These are phyloP conservation scores for Mallotus nudiflorus DNA, from an alignment of 345 rosid genomes.

Conservation along the genomic window DNA sequence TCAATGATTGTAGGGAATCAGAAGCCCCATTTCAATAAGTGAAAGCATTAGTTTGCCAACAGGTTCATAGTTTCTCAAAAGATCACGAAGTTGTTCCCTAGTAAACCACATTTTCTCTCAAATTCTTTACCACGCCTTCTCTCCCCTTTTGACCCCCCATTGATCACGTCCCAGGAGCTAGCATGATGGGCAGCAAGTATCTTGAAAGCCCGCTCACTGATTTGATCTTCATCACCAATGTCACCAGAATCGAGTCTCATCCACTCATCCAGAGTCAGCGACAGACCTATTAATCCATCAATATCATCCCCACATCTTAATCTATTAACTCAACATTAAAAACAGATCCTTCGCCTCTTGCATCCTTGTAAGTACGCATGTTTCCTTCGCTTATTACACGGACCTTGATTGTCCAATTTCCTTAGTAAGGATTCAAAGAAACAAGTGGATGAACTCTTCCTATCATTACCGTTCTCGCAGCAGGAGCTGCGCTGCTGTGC, in stretches of 20 bases:
- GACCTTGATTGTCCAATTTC: slow-evolving; percentile 92
- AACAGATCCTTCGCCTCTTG: slow-evolving; percentile 92
- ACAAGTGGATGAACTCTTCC: slow-evolving; percentile 90
- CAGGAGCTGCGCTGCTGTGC: slow-evolving; percentile 72
- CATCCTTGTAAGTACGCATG: slow-evolving; percentile 85
- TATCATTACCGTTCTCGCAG: slow-evolving; percentile 82
- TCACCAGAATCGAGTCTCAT: slow-evolving; percentile 91
- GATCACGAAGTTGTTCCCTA: slow-evolving; percentile 91
- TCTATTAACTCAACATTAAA: slow-evolving; percentile 93
- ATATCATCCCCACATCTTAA: slow-evolving; percentile 71
- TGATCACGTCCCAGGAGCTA: slow-evolving; percentile 57
- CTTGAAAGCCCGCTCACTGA: slow-evolving; percentile 75
- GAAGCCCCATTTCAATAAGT: slow-evolving; percentile 89
- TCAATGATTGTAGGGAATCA: too few relatives aligned
- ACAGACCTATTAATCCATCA: slow-evolving; percentile 83
- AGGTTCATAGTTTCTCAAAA: slow-evolving; percentile 75
- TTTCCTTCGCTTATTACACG: slow-evolving; percentile 79
- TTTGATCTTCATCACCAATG: slow-evolving; percentile 67
- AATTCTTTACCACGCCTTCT: slow-evolving; percentile 55
- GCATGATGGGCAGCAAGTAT: slow-evolving; percentile 94
- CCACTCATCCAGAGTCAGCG: slow-evolving; percentile 92
- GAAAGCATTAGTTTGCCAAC: slow-evolving; percentile 97
- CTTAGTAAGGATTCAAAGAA: slow-evolving; percentile 94
- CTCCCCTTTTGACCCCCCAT: slow-evolving; percentile 73
- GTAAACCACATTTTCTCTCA: slow-evolving; percentile 72